A percentile compares a stretch with the other conserved stretches of the same genome.
Evolutionary conservation across 495 filamentous ascomycete species (phyloP).

Genomic region (Tuber melanosporum): DNA sequence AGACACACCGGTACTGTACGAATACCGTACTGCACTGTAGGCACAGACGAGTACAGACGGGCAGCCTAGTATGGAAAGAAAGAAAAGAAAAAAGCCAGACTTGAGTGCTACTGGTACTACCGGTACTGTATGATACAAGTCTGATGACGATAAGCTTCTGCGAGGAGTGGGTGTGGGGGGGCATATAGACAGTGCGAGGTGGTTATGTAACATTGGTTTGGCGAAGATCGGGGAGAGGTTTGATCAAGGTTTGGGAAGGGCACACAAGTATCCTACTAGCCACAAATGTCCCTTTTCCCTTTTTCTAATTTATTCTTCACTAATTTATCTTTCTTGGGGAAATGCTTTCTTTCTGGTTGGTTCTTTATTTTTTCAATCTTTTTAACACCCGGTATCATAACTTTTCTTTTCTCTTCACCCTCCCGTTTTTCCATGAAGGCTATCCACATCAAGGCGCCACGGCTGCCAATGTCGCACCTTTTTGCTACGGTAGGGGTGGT

Average conservation of each 20-base stretch:
- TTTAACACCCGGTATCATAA: background rate
- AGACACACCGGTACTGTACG: background rate
- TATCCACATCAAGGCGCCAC: conserved; percentile 20
- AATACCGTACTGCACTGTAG: background rate
- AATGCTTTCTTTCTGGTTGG: background rate
- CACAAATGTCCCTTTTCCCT: conserved; percentile 7
- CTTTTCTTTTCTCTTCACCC: background rate
- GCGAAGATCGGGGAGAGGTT: conserved; percentile 18
- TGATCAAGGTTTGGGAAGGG: conserved; percentile 32
- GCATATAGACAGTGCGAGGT: background rate
- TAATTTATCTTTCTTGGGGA: background rate
- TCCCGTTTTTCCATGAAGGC: conserved; percentile 12
- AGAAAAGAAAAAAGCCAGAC: background rate
- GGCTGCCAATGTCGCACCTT: conserved; percentile 24
- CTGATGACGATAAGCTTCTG: background rate
- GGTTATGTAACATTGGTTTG: background rate
- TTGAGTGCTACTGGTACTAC: background rate
- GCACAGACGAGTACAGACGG: background rate
- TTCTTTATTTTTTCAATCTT: background rate
- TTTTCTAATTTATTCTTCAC: background rate
- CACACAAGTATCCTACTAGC: conserved; percentile 8
- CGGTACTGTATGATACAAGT: background rate
- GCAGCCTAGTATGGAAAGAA: background rate
- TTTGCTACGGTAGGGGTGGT: background rate
- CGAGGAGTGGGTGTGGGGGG: background rate